phyloP scores from a whole-genome alignment of 2,329 filamentous ascomycete genomes.

The Fusarium udum region DNA sequence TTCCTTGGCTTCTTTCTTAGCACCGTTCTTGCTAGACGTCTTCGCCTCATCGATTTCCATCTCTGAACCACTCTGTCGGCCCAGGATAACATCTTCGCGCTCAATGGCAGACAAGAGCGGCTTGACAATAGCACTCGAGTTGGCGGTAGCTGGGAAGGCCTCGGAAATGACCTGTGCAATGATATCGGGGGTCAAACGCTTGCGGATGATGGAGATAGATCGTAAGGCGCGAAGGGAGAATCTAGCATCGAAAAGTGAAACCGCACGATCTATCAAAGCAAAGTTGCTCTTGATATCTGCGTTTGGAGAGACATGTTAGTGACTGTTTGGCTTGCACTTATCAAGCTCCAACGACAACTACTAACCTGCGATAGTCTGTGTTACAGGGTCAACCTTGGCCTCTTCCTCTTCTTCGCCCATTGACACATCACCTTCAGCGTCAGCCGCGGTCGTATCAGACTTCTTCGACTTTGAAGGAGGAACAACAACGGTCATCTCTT shows the following conservation, averaged over 20 bases:
- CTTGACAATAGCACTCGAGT: conserved; percentile 73
- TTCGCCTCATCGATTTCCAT: conserved; percentile 79
- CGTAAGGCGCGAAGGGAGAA: conserved; percentile 94
- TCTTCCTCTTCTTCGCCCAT: conserved; percentile 72
- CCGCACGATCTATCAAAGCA: conserved; percentile 87
- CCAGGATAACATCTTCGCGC: conserved; percentile 71
- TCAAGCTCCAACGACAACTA: neutral
- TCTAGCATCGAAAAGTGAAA: conserved; percentile 91
- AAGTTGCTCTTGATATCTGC: conserved; percentile 97
- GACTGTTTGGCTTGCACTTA: neutral
- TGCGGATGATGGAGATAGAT: conserved; percentile 94
- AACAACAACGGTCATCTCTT: conserved; percentile 84
- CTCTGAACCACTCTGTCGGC: conserved; percentile 65
- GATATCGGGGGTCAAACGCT: conserved; percentile 84
- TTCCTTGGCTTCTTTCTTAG: conserved; percentile 77
- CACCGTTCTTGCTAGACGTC: conserved; percentile 59
- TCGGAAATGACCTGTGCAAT: conserved; percentile 83
- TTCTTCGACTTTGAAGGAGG: conserved; percentile 75
- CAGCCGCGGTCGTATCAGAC: conserved; percentile 64
- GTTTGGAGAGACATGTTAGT: conserved; percentile 33
- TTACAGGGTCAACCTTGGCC: conserved; percentile 68
- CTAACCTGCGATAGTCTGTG: conserved; percentile 69
- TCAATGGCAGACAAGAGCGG: conserved; percentile 76
- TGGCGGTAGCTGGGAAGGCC: conserved; percentile 72
- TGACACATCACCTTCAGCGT: conserved; percentile 74